Base-by-base conservation (phyloP, 1,139 yeast species). In the Magnusiomyces ingens region DNA sequence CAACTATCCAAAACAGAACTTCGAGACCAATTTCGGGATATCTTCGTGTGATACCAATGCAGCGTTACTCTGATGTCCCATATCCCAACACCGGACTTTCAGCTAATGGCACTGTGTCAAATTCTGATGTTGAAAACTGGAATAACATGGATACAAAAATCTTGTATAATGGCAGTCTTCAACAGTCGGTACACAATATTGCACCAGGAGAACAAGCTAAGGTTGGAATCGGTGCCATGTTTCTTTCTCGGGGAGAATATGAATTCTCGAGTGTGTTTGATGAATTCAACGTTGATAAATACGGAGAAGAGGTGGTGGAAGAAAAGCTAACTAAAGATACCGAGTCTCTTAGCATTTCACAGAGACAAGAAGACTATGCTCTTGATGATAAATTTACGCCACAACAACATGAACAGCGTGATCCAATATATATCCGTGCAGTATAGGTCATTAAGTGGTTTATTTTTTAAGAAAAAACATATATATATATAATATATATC, bases 221-320 rank as follows among this genome's bases (percentile, higher is more conserved):
- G 10, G 66, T 79, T 15, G 72, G 72, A 18, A 63, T 82, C 51
- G 83, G 88, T 4, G 77, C 84, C 54, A 76, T 82, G 19, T 75
- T 85, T 18, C 69, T 88, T 51, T 86, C 82, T 52, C 75, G 76
- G 45, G 96, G 95, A 1, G 85, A 81, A 53, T 86, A 82, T 64
- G 91, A 85, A 65, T 85, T 95, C 89, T 87, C 90, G 0, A 77
- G 82, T 0, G 69, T 85, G 1, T 74, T 86, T 58, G 95, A 87
- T 57, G 77, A 59, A 11, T 48, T 54, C 32, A 42, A 50, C 5
- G 63, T 15, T 2, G 37, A 37, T 36, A 35, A 43, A 3, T 32
- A 40, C 40, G 50, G 22, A 6, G 48, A n/a, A 12, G 29, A 35
- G 3, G 48, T 12, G 5, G 6, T 5, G 5, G 19, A 40, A 40